A percentile compares a stretch with the other conserved stretches of the same genome.
Evolutionary conservation across 257 asterid species (phyloP).

Genomic region (Gentiana straminea): DNA sequence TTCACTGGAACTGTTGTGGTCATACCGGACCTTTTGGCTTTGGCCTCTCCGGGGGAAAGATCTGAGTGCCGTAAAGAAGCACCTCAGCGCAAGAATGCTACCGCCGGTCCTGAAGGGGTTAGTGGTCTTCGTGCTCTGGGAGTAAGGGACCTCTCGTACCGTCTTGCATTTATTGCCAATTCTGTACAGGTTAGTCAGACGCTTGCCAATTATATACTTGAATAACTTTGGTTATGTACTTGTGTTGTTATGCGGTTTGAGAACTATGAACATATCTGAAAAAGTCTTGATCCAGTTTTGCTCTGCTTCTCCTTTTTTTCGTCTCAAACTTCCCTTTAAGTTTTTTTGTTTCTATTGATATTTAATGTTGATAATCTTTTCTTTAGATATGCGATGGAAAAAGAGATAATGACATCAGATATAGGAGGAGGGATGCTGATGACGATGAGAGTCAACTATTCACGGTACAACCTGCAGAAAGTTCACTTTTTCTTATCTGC

Average conservation of each 20-base stretch:
- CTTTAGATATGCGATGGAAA: conserved; percentile 77
- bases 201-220: neutral
- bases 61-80: conserved; percentile 78
- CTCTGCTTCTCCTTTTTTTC: neutral
- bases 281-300: neutral
- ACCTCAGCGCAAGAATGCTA: conserved; percentile 57
- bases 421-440: conserved; percentile 56
- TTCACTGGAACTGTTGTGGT: conserved; percentile 93
- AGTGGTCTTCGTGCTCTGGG: conserved; percentile 95
- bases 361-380: conserved; percentile 5
- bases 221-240: neutral
- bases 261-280: neutral
- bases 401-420: conserved; percentile 58
- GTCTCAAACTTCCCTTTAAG: neutral
- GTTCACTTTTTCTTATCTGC: too few species aligned
- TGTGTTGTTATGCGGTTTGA: neutral
- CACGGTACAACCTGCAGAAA: conserved; percentile 35
- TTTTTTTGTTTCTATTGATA: neutral
- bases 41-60: conserved; percentile 96
- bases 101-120: conserved; percentile 74
- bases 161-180: conserved; percentile 92
- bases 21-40: conserved; percentile 78
- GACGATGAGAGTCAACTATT: conserved; percentile 65
- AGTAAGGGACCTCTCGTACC: conserved; percentile 87
- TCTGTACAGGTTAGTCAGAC: conserved; percentile 65